Evolutionary conservation across 345 rosid genomes (phyloP).

Genomic region (Hevea brasiliensis): DNA sequence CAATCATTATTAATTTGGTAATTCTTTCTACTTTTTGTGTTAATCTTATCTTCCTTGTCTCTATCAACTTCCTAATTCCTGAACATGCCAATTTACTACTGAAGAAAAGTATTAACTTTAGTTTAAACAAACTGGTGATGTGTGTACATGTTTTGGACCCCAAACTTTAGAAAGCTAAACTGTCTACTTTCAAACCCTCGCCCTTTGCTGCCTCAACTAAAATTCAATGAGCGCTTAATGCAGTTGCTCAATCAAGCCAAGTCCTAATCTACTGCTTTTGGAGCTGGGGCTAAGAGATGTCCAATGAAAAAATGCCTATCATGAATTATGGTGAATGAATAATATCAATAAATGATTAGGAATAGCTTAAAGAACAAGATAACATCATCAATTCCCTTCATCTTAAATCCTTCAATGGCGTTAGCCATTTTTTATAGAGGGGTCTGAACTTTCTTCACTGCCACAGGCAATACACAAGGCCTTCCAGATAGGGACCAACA

Average conservation of each 20-base stretch:
- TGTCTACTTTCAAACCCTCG: not conserved
- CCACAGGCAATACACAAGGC: conserved; percentile 52
- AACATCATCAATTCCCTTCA: not conserved
- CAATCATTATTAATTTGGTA: not conserved
- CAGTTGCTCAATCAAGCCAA: not conserved
- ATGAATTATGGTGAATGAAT: not conserved
- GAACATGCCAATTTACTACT: not conserved
- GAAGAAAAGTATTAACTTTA: not conserved
- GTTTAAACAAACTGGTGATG: not conserved
- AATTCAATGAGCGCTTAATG: not conserved
- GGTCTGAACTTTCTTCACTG: conserved; percentile 7
- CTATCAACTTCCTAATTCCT: not conserved
- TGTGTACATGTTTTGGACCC: not conserved
- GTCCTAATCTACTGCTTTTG: not conserved
- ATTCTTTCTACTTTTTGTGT: not conserved
- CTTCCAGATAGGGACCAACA: conserved; percentile 83
- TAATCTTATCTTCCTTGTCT: not conserved
- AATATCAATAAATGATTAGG: not conserved
- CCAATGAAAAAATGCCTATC: not conserved
- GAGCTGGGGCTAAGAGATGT: not conserved
- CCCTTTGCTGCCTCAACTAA: not conserved
- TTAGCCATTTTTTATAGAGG: not conserved
- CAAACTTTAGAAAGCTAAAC: not conserved
- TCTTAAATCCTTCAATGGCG: not conserved
- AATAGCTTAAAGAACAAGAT: not conserved